Percentiles rank a stretch among this genome's conserved stretches.
Evolutionary conservation across 2,329 filamentous ascomycete genomes (phyloP).

Genomic region (Mollisiaceae sp.): DNA sequence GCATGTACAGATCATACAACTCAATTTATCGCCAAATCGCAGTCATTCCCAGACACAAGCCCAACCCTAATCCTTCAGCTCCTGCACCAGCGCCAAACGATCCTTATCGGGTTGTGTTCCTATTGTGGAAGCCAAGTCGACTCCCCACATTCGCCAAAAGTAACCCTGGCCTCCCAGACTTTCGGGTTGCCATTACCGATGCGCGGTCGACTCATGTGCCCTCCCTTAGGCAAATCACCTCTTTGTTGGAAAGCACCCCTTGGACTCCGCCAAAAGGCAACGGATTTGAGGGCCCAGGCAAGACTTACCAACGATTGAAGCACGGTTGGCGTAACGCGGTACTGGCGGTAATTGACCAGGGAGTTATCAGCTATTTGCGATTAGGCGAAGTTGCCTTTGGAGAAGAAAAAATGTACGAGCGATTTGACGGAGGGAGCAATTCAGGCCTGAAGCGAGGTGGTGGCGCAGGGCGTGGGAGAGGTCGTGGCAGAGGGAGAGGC

Average conservation of each 20-base stretch:
- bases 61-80: constrained; percentile 42
- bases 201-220: constrained; percentile 75
- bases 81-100: constrained; percentile 43
- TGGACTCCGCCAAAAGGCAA: constrained; percentile 60
- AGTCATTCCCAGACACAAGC: constrained; percentile 75
- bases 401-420: constrained; percentile 72
- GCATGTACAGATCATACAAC: constrained; percentile 68
- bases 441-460: constrained; percentile 46
- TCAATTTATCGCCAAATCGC: constrained; percentile 79
- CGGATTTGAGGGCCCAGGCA: constrained; percentile 47
- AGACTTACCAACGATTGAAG: constrained; percentile 78
- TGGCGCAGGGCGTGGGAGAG: constrained; percentile 35
- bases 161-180: constrained; percentile 79
- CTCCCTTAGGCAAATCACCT: constrained; percentile 71
- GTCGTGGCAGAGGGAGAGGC: constrained; percentile 39
- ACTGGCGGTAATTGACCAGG: constrained; percentile 86
- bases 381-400: constrained; percentile 82
- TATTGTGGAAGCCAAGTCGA: constrained; percentile 77
- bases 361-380: constrained; percentile 85
- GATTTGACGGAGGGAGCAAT: constrained; percentile 51
- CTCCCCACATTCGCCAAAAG: constrained; percentile 74
- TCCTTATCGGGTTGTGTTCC: constrained; percentile 76
- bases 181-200: constrained; percentile 82
- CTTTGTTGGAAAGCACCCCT: constrained; percentile 75
- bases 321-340: constrained; percentile 85